phyloP scores from a whole-genome alignment of 2,329 filamentous ascomycete genomes.

The Paraconiothyrium sp. region DNA sequence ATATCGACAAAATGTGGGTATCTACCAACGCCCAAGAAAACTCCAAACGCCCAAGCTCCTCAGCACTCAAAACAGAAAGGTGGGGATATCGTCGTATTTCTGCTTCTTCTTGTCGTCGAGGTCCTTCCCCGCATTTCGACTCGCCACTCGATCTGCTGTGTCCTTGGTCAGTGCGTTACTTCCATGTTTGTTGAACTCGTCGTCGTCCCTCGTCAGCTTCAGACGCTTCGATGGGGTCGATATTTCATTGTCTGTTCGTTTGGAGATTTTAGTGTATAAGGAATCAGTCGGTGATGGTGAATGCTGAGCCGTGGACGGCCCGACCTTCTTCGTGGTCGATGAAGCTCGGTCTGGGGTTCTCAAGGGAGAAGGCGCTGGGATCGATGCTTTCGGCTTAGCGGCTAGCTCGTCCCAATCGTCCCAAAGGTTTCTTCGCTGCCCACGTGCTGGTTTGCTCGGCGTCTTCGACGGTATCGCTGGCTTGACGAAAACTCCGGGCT shows the following conservation, averaged over 20 bases:
- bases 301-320: not conserved
- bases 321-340: conserved; percentile 11
- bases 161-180: conserved; percentile 26
- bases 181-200: not conserved
- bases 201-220: conserved; percentile 20
- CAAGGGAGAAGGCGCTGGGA: conserved; percentile 10
- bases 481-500: conserved; percentile 28
- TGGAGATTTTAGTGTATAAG: not conserved
- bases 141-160: conserved; percentile 40
- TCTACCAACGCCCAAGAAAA: not conserved
- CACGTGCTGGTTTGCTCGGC: conserved; percentile 23
- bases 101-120: conserved; percentile 37
- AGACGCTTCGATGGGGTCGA: conserved; percentile 16
- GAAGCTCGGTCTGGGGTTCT: conserved; percentile 6
- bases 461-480: conserved; percentile 27
- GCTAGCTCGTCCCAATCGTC: conserved; percentile 39
- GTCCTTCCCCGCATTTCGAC: conserved; percentile 40
- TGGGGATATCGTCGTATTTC: conserved; percentile 54
- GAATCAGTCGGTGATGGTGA: not conserved
- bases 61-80: conserved; percentile 52
- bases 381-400: conserved; percentile 15
- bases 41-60: not conserved
- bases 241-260: not conserved
- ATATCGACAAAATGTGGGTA: conserved; percentile 1
- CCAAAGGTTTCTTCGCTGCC: conserved; percentile 31